Evolutionary conservation across 805 yeast species (phyloP).

Genomic region (Wickerhamiella galacta): DNA sequence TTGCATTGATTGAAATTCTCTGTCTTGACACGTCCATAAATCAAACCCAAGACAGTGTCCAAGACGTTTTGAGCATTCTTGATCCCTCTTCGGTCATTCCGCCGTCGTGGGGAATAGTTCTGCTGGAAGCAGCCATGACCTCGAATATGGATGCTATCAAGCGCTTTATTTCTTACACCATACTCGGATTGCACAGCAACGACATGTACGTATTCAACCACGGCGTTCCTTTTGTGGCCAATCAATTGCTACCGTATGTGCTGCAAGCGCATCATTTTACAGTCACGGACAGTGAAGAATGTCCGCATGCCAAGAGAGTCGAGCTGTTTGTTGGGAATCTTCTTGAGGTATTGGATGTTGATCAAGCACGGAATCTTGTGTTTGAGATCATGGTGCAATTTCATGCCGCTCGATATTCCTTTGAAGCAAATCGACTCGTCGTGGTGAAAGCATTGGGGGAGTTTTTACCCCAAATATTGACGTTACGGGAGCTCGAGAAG

Average conservation of each 20-base stretch:
- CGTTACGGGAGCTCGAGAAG: slow-evolving; percentile 7
- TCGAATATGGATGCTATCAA: slow-evolving; percentile 68
- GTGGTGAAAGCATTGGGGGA: slow-evolving; percentile 7
- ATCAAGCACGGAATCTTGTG: slow-evolving; percentile 19
- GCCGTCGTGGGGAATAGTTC: slow-evolving; percentile 52
- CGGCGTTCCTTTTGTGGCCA: slow-evolving; percentile 26
- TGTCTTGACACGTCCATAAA: slow-evolving; percentile 76
- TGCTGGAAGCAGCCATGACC: slow-evolving; percentile 59
- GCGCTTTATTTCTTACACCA: slow-evolving; percentile 38
- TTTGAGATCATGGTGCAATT: slow-evolving; percentile 29
- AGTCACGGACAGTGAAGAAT: slow-evolving; percentile 24
- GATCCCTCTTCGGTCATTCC: slow-evolving; percentile 35
- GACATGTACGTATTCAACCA: slow-evolving; percentile 33
- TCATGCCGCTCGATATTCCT: slow-evolving; percentile 32
- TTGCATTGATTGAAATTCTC: slow-evolving; percentile 61
- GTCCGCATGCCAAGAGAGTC: slow-evolving; percentile 43
- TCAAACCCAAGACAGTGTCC: slow-evolving; percentile 63
- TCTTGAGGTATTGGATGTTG: slow-evolving; percentile 19
- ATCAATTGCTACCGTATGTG: slow-evolving; percentile 37
- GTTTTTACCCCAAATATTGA: slow-evolving; percentile 3
- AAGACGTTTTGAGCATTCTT: slow-evolving; percentile 42
- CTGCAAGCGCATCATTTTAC: slow-evolving; percentile 48
- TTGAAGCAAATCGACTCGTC: slow-evolving; percentile 33
- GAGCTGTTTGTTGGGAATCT: slow-evolving; percentile 29
- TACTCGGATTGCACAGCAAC: slow-evolving; percentile 34